Evolutionary conservation across 805 yeast genomes (phyloP).

Genomic region (Candida suzukii): DNA sequence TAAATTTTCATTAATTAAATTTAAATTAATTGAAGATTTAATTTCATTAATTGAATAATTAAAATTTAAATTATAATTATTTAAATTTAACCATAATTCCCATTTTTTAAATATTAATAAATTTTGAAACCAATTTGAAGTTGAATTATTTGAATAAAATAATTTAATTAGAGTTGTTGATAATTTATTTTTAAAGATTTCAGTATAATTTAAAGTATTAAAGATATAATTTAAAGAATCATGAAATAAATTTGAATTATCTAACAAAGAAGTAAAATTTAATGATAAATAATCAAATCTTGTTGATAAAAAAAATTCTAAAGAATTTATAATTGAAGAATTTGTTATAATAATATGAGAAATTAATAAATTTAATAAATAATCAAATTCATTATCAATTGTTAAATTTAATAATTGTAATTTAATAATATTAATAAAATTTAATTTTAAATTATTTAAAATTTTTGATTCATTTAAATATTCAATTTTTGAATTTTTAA

Average conservation of each 20-base stretch:
- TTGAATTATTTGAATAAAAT: constrained; percentile 10
- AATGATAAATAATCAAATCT: constrained; percentile 10
- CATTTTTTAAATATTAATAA: constrained; percentile 19
- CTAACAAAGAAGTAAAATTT: constrained; percentile 4
- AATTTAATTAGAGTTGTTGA: constrained; percentile 13
- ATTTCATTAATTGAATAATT: constrained; percentile 11
- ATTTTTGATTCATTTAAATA: constrained; percentile 3
- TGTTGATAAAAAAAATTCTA: constrained; percentile 16
- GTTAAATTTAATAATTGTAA: constrained; percentile 11
- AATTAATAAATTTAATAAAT: constrained; percentile 14
- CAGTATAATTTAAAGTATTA: constrained; percentile 20
- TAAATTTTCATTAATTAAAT: constrained; percentile 3
- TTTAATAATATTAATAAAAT: constrained; percentile 13
- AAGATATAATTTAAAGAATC: constrained; percentile 21
- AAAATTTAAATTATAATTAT: constrained; percentile 12
- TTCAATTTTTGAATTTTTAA: background rate
- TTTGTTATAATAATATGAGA: constrained; percentile 17
- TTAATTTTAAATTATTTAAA: constrained; percentile 10
- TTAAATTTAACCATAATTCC: constrained; percentile 20
- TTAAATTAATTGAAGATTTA: constrained; percentile 6
- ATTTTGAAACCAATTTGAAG: constrained; percentile 20
- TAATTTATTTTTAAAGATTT: constrained; percentile 17
- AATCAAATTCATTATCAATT: constrained; percentile 24
- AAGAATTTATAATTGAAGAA: constrained; percentile 12
- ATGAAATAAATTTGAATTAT: constrained; percentile 12